These are phyloP conservation scores for Plasmodium cynomolgi DNA, from an alignment of 169 alveolate species.

Conservation along the genomic window DNA sequence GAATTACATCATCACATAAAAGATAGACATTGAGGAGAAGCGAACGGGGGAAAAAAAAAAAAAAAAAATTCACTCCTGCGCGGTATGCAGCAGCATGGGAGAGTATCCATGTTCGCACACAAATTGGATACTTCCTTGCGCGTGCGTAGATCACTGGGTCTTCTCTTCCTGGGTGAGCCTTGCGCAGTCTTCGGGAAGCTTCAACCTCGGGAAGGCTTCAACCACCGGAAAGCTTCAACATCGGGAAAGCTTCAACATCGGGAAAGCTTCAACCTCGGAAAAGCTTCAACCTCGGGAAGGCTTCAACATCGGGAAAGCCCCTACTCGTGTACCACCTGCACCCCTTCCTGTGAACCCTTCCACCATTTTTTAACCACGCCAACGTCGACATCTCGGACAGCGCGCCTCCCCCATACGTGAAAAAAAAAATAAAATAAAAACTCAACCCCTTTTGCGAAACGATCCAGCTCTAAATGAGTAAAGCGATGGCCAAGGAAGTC, in stretches of 20 bases:
- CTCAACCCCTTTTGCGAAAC: not conserved
- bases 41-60: not conserved
- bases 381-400: not conserved
- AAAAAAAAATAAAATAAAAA: not conserved
- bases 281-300: not conserved
- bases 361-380: not conserved
- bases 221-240: too few species aligned
- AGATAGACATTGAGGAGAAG: not conserved
- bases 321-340: not conserved
- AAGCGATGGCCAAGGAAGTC: conserved; percentile 42
- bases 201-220: not conserved
- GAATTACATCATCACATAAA: not conserved
- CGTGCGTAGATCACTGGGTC: not conserved
- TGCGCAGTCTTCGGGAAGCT: not conserved
- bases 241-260: not conserved
- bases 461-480: conserved; percentile 8
- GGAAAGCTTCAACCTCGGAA: too few species aligned
- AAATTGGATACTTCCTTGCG: not conserved
- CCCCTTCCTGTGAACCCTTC: not conserved
- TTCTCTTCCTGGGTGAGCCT: not conserved
- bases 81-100: not conserved
- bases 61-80: not conserved
- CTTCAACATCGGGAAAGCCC: not conserved
- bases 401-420: not conserved
- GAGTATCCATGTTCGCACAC: not conserved